phyloP scores from a whole-genome alignment of 352 stramenopile species.

The Globisporangium spiculum region DNA sequence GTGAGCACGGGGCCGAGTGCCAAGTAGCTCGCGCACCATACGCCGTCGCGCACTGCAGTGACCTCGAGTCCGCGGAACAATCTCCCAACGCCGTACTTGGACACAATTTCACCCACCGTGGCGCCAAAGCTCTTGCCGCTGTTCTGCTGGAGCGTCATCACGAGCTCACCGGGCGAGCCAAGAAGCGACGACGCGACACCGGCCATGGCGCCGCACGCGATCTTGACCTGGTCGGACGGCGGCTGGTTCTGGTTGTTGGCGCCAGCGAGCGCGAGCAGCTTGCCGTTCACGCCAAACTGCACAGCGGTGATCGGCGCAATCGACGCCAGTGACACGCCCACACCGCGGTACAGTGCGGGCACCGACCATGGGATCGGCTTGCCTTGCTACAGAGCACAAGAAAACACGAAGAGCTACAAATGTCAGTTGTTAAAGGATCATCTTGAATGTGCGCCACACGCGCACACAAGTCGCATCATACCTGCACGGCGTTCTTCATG shows the following conservation, averaged over 20 bases:
- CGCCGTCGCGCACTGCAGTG: slow-evolving; percentile 60
- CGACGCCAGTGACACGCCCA: slow-evolving; percentile 72
- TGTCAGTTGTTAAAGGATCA: background rate
- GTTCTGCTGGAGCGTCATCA: slow-evolving; percentile 88
- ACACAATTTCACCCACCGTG: slow-evolving; percentile 58
- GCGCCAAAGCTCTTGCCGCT: slow-evolving; percentile 60
- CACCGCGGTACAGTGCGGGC: slow-evolving; percentile 67
- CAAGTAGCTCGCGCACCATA: slow-evolving; percentile 80
- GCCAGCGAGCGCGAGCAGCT: slow-evolving; percentile 36
- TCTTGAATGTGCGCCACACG: background rate
- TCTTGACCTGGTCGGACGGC: slow-evolving; percentile 48
- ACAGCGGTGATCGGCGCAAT: slow-evolving; percentile 79
- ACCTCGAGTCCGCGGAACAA: slow-evolving; percentile 59
- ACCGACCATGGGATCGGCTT: slow-evolving; percentile 62
- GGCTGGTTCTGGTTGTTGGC: slow-evolving; percentile 5
- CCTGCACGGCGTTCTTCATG: slow-evolving; percentile 82
- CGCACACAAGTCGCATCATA: slow-evolving; percentile 7
- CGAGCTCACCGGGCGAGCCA: slow-evolving; percentile 70
- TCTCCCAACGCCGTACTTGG: slow-evolving; percentile 39
- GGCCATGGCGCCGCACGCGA: slow-evolving; percentile 59
- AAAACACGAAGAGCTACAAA: background rate
- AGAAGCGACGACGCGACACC: slow-evolving; percentile 61
- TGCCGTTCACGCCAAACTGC: slow-evolving; percentile 79
- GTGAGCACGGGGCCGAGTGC: slow-evolving; percentile 74
- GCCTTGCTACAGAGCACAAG: slow-evolving; percentile 39